Percentiles rank a stretch among this genome's conserved stretches.
Evolutionary conservation across 371 early-diverging fungal genomes (phyloP).

Genomic region (Globomyces sp.): DNA sequence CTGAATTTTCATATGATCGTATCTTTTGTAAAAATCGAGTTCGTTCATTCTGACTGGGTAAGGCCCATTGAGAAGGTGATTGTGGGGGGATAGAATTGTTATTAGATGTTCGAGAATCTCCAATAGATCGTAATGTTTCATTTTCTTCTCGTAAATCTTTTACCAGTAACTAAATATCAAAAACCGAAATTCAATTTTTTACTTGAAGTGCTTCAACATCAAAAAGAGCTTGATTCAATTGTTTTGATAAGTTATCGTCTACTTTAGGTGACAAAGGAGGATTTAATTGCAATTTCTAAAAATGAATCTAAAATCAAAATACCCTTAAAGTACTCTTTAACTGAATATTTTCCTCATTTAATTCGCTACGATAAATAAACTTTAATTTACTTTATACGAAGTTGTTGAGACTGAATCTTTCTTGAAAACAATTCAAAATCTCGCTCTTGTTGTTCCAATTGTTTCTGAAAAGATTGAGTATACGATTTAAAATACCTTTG

Average conservation of each 20-base stretch:
- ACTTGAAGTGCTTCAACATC: conserved; percentile 11
- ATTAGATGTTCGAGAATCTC: too few species aligned
- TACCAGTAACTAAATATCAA: not conserved
- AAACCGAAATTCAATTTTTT: too few species aligned
- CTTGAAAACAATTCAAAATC: conserved; percentile 20
- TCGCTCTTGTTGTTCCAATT: too few species aligned
- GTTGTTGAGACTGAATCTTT: conserved; percentile 16
- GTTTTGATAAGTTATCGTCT: not conserved
- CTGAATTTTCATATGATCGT: too few species aligned
- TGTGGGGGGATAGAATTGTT: not conserved
- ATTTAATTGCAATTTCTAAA: conserved; percentile 10
- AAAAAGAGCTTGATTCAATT: conserved; percentile 14
- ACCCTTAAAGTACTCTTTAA: conserved; percentile 11
- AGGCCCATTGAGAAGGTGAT: not conserved
- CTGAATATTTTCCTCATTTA: conserved; percentile 9
- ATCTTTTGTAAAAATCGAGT: not conserved
- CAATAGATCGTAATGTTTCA: not conserved
- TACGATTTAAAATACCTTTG: too few species aligned
- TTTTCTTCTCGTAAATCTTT: conserved; percentile 10
- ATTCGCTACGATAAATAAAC: not conserved
- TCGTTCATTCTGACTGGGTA: not conserved
- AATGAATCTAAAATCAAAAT: not conserved
- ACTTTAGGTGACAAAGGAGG: not conserved
- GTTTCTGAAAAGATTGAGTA: too few species aligned
- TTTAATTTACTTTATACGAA: conserved; percentile 1